Base-by-base conservation (phyloP, 192 early-diverging fungal species). In the Coemansia guatemalensis region DNA sequence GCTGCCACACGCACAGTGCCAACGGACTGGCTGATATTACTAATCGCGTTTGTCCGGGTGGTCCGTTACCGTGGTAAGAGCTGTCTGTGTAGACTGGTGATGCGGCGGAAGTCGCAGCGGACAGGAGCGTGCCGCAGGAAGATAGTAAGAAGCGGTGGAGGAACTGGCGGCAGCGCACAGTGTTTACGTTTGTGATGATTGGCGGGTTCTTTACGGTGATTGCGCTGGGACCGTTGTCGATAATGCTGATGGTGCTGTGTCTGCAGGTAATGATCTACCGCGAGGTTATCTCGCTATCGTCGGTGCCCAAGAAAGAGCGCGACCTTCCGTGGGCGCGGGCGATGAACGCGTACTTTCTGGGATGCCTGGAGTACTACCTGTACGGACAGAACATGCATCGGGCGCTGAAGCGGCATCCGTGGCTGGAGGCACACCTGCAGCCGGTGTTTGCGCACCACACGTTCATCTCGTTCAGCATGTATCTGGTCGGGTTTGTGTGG, bases 341-440 rank as follows among this genome's bases (percentile, higher is more conserved):
- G 6, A 83, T 96, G 86, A 94, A 94, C 72, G 96, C 92, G 85
- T 97, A 96, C 77, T 97, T 96, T 68, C 73, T 98, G 59, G 71
- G 88, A 53, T 87, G 88, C 41, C 93, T 93, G 44, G 92, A 94
- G 71, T 98, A 95, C 75, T 98, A 92, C 64, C 81, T 98, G 53
- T 95, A 98, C 67, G 96, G 96, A 29, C 93, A 95, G 77, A 92
- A 90, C 60, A 82, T 95, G 58, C 93, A 96, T 59, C 87, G 94
- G 41, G 94, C 92, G 62, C 93, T 95, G 69, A 89, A 92, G 77
- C 84, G 89, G 62, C 82, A 85, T 51, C 84, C 92, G 23, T 86
- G 93, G 73, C 89, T 95, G 32, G 93, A 95, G 60, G 90, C 91
- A 12, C 90, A 92, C 56, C 65, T 94, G 58, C 75, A 88, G 58